Evolutionary conservation across 1,139 yeast species (phyloP), one percentile per base, ranked within the genome.

Genomic region (Sugiyamaella japonica): DNA sequence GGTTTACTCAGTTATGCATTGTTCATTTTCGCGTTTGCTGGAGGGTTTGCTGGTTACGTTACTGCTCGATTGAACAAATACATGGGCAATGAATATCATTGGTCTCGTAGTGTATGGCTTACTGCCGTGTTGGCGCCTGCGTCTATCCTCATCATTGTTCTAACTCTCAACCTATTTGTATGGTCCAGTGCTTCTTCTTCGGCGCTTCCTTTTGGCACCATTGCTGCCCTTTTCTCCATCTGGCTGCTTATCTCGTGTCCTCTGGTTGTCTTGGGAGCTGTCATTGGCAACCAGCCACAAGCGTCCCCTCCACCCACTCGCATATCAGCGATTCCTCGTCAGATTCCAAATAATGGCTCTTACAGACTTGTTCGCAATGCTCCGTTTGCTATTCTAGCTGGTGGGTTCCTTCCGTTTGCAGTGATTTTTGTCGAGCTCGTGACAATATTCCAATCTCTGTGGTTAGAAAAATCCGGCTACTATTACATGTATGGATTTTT

Each of bases 401-500:
- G 85, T 63, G 96, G 96, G 0, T 57, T 84, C 42, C 76, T 86
- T 48, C 96, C 96, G 20, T 89, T 88, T 67, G 83, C 86, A 15
- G 83, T 89, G n/a, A 84, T 87, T 13, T 85, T 85, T 64, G 90
- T 87, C 52, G 96, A 89, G 67, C 73, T 89, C 58, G 74, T 84
- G 56, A 86, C 84, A 68, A 80, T 89, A 37, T 84, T 86, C 73
- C 84, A 86, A 67, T 82, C 93, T 1, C 76, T 88, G 13, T 88
- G 96, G 93, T 74, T 85, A 56, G 90, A 86, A 63, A 86, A 86
- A 69, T 82, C 91, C 1, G 82, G 93, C 0, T 86, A 84, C 66
- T 85, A 86, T 70, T 86, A 84, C 72, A 81, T 85, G 81, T 89
- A 86, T 69, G 95, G 96, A 3, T 89, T 87, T 66, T 73, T 89